Percentiles rank a stretch among this genome's conserved stretches.
Conservation (phyloP, 129 eudicot species). For the Artemisia annua region DNA sequence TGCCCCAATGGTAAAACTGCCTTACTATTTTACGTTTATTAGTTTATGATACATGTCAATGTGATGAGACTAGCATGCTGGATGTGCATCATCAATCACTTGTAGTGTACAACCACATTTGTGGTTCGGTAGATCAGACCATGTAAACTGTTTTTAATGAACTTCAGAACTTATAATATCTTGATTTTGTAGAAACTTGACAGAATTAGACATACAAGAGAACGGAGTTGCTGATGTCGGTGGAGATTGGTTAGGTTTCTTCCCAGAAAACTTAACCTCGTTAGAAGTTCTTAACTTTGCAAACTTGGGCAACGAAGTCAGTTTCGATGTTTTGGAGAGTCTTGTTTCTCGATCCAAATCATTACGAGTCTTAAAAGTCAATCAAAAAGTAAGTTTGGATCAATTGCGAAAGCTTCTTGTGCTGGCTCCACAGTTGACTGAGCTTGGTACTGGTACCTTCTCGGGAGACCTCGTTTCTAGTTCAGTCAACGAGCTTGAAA, state of each 20-base stretch:
- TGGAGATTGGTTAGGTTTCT: slow-evolving; percentile 74
- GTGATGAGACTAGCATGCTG: too few relatives aligned
- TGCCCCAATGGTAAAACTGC: too few relatives aligned
- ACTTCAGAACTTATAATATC: slow-evolving; percentile 7
- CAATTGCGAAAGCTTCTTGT: slow-evolving; percentile 55
- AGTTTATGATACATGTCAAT: too few relatives aligned
- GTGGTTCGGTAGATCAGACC: background rate
- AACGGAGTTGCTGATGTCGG: slow-evolving; percentile 62
- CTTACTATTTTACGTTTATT: too few relatives aligned
- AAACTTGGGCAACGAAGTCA: slow-evolving; percentile 56
- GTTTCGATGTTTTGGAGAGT: slow-evolving; percentile 58
- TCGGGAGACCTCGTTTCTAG: slow-evolving; percentile 44
- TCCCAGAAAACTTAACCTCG: slow-evolving; percentile 66
- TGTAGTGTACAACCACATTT: background rate
- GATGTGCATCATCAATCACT: background rate
- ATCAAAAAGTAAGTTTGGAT: slow-evolving; percentile 49
- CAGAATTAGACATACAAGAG: slow-evolving; percentile 75
- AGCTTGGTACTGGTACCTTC: slow-evolving; percentile 82
- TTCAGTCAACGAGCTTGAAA: slow-evolving; percentile 37
- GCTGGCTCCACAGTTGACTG: slow-evolving; percentile 55
- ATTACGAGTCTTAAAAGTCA: slow-evolving; percentile 60
- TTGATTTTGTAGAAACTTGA: slow-evolving; percentile 54
- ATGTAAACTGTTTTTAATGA: background rate
- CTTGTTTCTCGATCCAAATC: slow-evolving; percentile 71
- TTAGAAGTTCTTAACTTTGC: slow-evolving; percentile 69